Evolutionary conservation across 2,329 filamentous ascomycete genomes (phyloP).

Genomic region (Dactylonectria macrodidyma): DNA sequence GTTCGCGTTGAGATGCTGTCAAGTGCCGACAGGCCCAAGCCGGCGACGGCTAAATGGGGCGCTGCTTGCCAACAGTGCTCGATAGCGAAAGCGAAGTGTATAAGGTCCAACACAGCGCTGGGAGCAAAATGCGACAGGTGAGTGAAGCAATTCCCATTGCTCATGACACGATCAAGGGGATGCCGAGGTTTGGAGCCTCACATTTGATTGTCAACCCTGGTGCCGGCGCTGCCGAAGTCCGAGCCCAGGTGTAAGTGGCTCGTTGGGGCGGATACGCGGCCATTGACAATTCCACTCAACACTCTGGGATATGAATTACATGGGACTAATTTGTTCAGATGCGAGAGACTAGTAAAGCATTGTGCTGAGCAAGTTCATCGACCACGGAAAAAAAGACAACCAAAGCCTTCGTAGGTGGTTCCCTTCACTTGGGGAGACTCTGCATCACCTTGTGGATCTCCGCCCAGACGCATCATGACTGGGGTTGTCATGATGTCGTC

Average conservation of each 20-base stretch:
- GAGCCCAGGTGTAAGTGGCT: slow-evolving; percentile 30
- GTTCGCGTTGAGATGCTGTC: slow-evolving; percentile 32
- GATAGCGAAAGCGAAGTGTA: slow-evolving; percentile 65
- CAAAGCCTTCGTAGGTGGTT: slow-evolving; percentile 64
- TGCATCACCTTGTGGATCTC: not conserved
- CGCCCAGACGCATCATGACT: not conserved
- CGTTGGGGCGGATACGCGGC: slow-evolving; percentile 25
- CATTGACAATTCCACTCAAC: slow-evolving; percentile 25
- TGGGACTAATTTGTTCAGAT: slow-evolving; percentile 52
- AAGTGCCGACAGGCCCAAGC: slow-evolving; percentile 46
- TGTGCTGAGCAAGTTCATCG: slow-evolving; percentile 64
- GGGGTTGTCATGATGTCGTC: slow-evolving; percentile 16
- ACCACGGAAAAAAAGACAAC: slow-evolving; percentile 66
- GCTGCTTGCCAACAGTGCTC: slow-evolving; percentile 65
- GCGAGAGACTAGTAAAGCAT: slow-evolving; percentile 63
- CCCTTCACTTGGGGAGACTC: not conserved
- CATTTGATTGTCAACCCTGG: slow-evolving; percentile 8
- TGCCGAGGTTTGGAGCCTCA: not conserved
- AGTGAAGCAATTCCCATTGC: slow-evolving; percentile 25
- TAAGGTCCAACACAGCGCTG: slow-evolving; percentile 56
- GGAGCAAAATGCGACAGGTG: slow-evolving; percentile 63
- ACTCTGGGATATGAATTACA: not conserved
- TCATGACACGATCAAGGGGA: not conserved
- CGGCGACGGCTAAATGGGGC: slow-evolving; percentile 62
- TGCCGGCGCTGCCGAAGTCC: slow-evolving; percentile 25